Conservation (phyloP, 306 rosid genomes). For the Cucumis hystrix region DNA sequence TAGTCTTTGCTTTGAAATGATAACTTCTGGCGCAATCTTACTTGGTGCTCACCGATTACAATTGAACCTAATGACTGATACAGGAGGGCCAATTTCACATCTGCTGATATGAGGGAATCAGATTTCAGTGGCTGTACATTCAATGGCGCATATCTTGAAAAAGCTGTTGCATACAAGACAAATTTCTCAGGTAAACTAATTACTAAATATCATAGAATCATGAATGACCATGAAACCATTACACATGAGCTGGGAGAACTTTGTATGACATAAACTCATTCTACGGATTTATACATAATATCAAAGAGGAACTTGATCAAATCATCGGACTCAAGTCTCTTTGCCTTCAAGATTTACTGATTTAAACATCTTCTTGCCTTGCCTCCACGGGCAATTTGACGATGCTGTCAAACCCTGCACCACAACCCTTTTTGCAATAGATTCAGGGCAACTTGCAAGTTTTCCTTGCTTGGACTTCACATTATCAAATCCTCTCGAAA, state of each 20-base stretch:
- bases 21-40: background rate
- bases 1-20: background rate
- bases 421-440: background rate
- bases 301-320: background rate
- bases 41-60: constrained; percentile 1
- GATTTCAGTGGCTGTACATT: constrained; percentile 92
- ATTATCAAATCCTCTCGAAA: background rate
- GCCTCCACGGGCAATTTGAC: constrained; percentile 5
- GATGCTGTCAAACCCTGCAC: background rate
- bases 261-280: background rate
- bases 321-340: background rate
- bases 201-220: background rate
- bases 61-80: constrained; percentile 15
- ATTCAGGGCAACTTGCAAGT: background rate
- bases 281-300: background rate
- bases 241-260: background rate
- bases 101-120: constrained; percentile 97
- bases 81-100: constrained; percentile 98
- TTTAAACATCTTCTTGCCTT: background rate
- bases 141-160: constrained; percentile 89
- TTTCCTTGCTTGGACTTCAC: background rate
- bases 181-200: constrained; percentile 60
- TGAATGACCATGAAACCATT: background rate
- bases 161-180: constrained; percentile 94
- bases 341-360: background rate